Conservation (phyloP, 73 alveolate species). For the Strombidium stylifer region DNA sequence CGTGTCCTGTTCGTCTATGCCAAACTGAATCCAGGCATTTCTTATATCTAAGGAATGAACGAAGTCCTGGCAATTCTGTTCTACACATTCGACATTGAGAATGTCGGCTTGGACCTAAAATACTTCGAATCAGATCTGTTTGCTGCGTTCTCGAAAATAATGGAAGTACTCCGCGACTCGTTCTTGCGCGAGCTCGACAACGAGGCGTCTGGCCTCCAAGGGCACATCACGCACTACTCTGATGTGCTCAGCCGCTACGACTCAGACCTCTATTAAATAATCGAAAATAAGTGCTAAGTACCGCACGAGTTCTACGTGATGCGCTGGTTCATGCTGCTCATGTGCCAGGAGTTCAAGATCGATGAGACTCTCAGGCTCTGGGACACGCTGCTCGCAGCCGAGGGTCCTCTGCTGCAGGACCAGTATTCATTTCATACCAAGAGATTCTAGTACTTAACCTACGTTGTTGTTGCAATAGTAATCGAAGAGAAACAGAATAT, state of each 20-base stretch:
- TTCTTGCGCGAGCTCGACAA: constrained; percentile 75
- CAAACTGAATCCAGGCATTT: constrained; percentile 72
- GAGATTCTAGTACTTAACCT: constrained; percentile 33
- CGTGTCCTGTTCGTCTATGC: constrained; percentile 92
- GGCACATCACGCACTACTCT: constrained; percentile 62
- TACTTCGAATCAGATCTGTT: constrained; percentile 86
- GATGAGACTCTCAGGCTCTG: constrained; percentile 70
- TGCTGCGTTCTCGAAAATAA: constrained; percentile 82
- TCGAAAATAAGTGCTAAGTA: constrained; percentile 45
- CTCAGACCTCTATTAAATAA: constrained; percentile 50
- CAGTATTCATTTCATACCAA: too few relatives aligned
- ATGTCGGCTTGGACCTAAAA: constrained; percentile 34
- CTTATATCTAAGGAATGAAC: constrained; percentile 96
- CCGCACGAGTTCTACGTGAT: constrained; percentile 67
- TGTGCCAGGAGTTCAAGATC: constrained; percentile 78
- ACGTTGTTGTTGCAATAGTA: constrained; percentile 48
- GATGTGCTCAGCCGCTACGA: constrained; percentile 58
- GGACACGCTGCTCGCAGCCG: constrained; percentile 69
- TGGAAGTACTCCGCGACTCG: constrained; percentile 86
- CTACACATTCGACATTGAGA: constrained; percentile 63
- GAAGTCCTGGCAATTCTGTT: constrained; percentile 90
- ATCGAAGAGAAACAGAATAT: neutral
- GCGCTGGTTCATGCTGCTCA: constrained; percentile 80
- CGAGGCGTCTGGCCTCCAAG: constrained; percentile 70
- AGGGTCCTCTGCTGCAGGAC: too few relatives aligned